Base-by-base conservation (phyloP, 2,329 filamentous ascomycete genomes). In the Xylaria sp. region DNA sequence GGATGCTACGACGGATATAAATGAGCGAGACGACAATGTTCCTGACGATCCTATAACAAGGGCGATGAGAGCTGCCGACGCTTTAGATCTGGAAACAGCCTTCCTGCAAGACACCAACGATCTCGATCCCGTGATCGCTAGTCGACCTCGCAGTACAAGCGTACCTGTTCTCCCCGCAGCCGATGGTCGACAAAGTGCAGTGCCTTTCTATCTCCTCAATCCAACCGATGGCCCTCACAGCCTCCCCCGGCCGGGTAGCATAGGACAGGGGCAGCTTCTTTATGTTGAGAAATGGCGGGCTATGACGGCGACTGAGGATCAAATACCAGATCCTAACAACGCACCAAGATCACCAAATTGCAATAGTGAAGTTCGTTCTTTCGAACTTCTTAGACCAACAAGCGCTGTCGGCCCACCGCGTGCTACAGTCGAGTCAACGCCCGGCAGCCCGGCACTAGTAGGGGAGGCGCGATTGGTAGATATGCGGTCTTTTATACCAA, bases 1-100 rank as follows among this genome's bases (percentile, higher is more conserved):
- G 33, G 56, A 62, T 44, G 73, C 56, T 20, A 33, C 28, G 36
- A 74, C 72, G 66, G 73, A 73, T 42, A 48, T 31, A 6, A 46
- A 57, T 31, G 69, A 64, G 7, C 64, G 61, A 48, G 70, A 69
- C 49, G 70, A 68, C 6, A 65, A 62, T 9, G 57, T 65, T 15
- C 68, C 71, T n/a, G 78, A 82, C 48, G 86, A 89, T 72, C 86
- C 86, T 53, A 84, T 83, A 65, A 83, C 81, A 26, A 82, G 80
- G 72, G 87, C 87, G 42, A 89, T 89, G 86, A 82, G 84, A 73
- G 87, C 86, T 17, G 88, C 87, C 7, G 87, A 89, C 64, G 84
- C 83, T 2, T 80, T 90, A 44, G 85, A 90, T 73, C 81, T 81
- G 63, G 80, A 87, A 70, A 89, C 87, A 0, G 86, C 84, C 57